Evolutionary conservation across 768 basidiomycete species (phyloP).

Genomic region (Leucogyrophana mollusca): DNA sequence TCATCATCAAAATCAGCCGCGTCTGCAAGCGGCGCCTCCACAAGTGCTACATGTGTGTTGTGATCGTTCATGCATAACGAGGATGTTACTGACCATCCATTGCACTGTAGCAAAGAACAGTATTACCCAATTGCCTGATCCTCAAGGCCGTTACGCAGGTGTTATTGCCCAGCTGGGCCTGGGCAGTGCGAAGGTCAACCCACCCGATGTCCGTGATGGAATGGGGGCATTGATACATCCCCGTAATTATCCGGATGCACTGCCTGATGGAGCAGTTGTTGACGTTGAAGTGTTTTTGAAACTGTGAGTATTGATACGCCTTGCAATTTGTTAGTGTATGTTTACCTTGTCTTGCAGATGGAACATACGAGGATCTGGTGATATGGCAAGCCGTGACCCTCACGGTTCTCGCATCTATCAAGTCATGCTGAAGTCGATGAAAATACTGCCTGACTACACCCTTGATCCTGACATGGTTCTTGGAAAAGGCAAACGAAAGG

Average conservation of each 20-base stretch:
- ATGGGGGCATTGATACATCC: background rate
- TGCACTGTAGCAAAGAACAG: too few species aligned
- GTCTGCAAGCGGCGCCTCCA: too few species aligned
- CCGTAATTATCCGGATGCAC: background rate
- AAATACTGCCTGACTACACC: background rate
- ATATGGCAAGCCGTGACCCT: too few species aligned
- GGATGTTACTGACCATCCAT: too few species aligned
- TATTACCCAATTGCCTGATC: background rate
- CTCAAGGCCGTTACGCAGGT: background rate
- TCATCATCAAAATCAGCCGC: too few species aligned
- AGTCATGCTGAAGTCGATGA: background rate
- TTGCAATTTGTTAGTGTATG: too few species aligned
- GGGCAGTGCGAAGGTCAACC: background rate
- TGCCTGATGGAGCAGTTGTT: background rate
- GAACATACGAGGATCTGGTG: too few species aligned
- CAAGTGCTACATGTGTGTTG: too few species aligned
- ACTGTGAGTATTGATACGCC: too few species aligned
- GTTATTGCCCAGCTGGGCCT: background rate
- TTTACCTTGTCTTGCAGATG: background rate
- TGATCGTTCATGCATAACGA: too few species aligned
- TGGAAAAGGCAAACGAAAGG: too few species aligned
- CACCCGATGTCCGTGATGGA: background rate
- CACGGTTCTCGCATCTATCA: background rate
- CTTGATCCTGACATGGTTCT: too few species aligned
- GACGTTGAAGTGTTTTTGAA: background rate